Conservation (phyloP, 2,329 filamentous ascomycete genomes). For the Epicoccum nigrum region DNA sequence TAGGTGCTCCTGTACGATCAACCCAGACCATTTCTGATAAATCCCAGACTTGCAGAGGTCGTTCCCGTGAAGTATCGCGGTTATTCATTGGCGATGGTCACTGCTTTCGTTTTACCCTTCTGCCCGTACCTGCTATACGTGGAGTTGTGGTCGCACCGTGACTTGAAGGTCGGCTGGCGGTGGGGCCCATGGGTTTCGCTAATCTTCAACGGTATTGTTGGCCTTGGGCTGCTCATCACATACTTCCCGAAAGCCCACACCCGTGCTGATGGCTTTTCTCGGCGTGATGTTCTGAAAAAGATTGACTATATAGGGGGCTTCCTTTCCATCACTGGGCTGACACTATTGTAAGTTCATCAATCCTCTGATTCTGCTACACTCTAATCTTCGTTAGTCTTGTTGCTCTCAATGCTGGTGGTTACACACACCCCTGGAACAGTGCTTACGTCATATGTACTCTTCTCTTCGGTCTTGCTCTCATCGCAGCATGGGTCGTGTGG, state of each 20-base stretch:
- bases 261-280: constrained; percentile 41
- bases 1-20: constrained; percentile 14
- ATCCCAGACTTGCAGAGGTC: constrained; percentile 38
- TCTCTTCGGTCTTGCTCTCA: constrained; percentile 44
- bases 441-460: constrained; percentile 48
- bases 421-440: constrained; percentile 48
- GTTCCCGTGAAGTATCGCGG: constrained; percentile 44
- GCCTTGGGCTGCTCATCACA: constrained; percentile 36
- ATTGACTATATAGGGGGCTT: constrained; percentile 42
- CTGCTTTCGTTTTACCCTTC: constrained; percentile 45
- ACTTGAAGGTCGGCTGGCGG: constrained; percentile 36
- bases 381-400: constrained; percentile 38
- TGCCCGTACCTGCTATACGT: constrained; percentile 43
- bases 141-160: constrained; percentile 37
- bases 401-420: constrained; percentile 50
- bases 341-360: constrained; percentile 34
- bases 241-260: constrained; percentile 43
- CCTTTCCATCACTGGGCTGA: constrained; percentile 41
- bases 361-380: accelerated
- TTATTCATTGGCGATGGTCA: constrained; percentile 42
- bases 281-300: constrained; percentile 36
- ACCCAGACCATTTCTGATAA: constrained; percentile 2
- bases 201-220: constrained; percentile 42
- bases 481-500: constrained; percentile 44
- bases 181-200: constrained; percentile 46